phyloP scores from a whole-genome alignment of 352 stramenopile species.

The Phytophthora pistaciae region DNA sequence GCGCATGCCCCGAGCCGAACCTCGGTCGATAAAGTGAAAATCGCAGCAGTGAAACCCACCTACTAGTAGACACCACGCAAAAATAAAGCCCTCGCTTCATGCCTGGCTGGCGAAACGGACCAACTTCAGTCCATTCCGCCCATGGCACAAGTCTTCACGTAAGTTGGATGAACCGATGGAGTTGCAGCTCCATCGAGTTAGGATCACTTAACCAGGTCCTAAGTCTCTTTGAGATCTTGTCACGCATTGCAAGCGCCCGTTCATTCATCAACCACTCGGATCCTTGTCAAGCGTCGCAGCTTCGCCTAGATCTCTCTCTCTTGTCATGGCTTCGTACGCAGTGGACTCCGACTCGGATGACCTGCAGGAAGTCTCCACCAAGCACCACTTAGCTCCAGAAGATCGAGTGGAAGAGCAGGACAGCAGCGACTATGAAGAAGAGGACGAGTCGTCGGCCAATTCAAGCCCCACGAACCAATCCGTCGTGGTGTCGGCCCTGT shows the following conservation, averaged over 20 bases:
- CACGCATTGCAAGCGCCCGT: slow-evolving; percentile 1
- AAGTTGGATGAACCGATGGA: neutral
- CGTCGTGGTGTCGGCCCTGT: slow-evolving; percentile 36
- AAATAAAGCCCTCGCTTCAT: slow-evolving; percentile 9
- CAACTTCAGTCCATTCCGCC: neutral
- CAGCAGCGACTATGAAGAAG: slow-evolving; percentile 20
- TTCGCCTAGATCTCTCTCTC: slow-evolving; percentile 9
- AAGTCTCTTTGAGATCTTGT: neutral
- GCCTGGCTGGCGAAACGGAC: slow-evolving; percentile 14
- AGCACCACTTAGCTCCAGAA: slow-evolving; percentile 9
- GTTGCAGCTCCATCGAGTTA: neutral
- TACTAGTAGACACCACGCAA: slow-evolving; percentile 5
- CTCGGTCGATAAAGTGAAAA: slow-evolving; percentile 1
- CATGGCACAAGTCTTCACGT: neutral
- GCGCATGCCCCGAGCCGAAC: neutral
- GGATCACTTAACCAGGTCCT: neutral
- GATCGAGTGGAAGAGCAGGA: slow-evolving; percentile 22
- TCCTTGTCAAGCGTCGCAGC: slow-evolving; percentile 23
- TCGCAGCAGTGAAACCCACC: slow-evolving; percentile 11
- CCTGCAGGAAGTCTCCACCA: slow-evolving; percentile 4
- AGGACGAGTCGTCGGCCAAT: slow-evolving; percentile 4
- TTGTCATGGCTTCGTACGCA: slow-evolving; percentile 4
- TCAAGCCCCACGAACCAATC: slow-evolving; percentile 25
- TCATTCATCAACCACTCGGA: neutral
- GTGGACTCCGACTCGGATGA: neutral